Conservation (phyloP, 768 basidiomycete genomes). For the Steccherinum ochraceum region DNA sequence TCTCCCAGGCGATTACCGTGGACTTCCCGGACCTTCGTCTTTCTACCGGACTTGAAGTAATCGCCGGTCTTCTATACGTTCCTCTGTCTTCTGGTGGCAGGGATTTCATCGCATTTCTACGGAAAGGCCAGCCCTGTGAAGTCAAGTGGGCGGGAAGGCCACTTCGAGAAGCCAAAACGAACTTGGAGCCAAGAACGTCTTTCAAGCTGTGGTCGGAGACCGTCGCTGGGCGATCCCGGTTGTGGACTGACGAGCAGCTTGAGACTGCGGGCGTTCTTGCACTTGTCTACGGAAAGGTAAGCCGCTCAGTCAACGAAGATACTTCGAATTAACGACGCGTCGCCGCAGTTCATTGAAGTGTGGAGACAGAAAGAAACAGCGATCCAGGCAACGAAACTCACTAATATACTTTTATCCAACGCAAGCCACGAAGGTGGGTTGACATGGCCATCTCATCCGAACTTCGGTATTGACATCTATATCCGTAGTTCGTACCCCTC, state of each 20-base stretch:
- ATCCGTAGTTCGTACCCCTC: constrained; percentile 49
- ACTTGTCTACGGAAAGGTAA: constrained; percentile 69
- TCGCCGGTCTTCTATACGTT: constrained; percentile 71
- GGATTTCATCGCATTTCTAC: constrained; percentile 77
- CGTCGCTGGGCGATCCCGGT: constrained; percentile 57
- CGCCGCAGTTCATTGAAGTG: constrained; percentile 78
- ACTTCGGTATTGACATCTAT: constrained; percentile 1
- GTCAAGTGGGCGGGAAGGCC: constrained; percentile 80
- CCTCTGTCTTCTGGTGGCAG: constrained; percentile 66
- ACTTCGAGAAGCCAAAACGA: constrained; percentile 18
- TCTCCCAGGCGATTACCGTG: constrained; percentile 56
- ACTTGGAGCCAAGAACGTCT: constrained; percentile 68
- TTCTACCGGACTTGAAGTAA: constrained; percentile 50
- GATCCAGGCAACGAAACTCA: constrained; percentile 63
- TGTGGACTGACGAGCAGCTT: constrained; percentile 79
- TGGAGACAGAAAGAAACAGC: constrained; percentile 81
- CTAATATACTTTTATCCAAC: constrained; percentile 70
- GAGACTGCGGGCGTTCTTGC: constrained; percentile 78
- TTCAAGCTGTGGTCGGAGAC: constrained; percentile 79
- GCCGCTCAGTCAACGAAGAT: too few relatives aligned
- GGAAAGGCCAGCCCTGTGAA: constrained; percentile 66
- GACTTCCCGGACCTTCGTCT: constrained; percentile 72
- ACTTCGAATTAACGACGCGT: not conserved
- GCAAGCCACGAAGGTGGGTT: constrained; percentile 71
- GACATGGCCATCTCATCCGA: not conserved